Conservation (phyloP, 163 green algal genomes). For the Scenedesmus sp. region DNA sequence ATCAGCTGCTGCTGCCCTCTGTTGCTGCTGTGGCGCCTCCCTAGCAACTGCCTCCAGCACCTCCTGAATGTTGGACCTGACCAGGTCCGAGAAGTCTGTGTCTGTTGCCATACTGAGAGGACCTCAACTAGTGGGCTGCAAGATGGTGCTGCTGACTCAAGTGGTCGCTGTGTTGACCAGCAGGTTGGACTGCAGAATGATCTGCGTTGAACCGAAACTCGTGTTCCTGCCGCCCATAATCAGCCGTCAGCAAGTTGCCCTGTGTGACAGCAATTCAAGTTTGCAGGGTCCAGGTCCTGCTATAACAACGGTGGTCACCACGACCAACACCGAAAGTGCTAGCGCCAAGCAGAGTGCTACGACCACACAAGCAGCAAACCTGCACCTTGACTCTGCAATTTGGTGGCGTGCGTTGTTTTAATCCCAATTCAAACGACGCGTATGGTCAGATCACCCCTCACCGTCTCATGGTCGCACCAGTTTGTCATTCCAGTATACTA, state of each 20-base stretch:
- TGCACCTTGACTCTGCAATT: not conserved
- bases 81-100: slow-evolving; percentile 46
- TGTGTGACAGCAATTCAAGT: not conserved
- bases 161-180: not conserved
- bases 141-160: not conserved
- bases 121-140: not conserved
- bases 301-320: not conserved
- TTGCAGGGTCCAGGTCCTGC: not conserved
- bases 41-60: slow-evolving; percentile 57
- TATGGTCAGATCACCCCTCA: not conserved
- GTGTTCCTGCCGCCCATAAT: not conserved
- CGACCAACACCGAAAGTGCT: not conserved
- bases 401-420: not conserved
- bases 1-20: slow-evolving; percentile 27
- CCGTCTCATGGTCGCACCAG: not conserved
- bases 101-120: not conserved
- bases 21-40: not conserved
- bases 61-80: slow-evolving; percentile 66
- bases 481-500: not conserved
- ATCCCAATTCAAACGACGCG: not conserved
- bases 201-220: not conserved
- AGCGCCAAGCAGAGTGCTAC: too few relatives aligned
- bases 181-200: not conserved
- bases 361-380: not conserved
- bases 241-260: not conserved